phyloP scores from a whole-genome alignment of 371 early-diverging fungal genomes.

The Gilbertella persicaria region DNA sequence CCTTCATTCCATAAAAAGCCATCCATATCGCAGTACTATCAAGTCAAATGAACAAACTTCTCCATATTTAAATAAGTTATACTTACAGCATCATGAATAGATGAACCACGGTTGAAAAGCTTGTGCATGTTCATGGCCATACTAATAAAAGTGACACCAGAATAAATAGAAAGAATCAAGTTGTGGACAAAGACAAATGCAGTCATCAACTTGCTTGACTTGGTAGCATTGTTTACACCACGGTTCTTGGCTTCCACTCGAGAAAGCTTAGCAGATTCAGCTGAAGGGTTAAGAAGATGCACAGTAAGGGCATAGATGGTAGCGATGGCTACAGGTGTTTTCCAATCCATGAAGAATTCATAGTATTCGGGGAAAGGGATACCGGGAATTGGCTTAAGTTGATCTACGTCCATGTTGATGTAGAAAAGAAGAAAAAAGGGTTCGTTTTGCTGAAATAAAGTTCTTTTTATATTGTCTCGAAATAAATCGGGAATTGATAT shows the following conservation, averaged over 20 bases:
- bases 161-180: conserved; percentile 67
- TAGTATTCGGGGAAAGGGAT: conserved; percentile 67
- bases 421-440: background rate
- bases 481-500: background rate
- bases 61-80: background rate
- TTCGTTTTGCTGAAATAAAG: background rate
- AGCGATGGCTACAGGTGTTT: conserved; percentile 68
- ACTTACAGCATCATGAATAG: conserved; percentile 56
- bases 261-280: conserved; percentile 46
- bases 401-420: conserved; percentile 28
- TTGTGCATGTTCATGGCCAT: conserved; percentile 60
- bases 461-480: background rate
- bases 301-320: conserved; percentile 55
- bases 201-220: conserved; percentile 59
- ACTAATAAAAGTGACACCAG: conserved; percentile 67
- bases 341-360: conserved; percentile 76
- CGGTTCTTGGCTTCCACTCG: conserved; percentile 56
- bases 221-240: conserved; percentile 38
- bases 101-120: conserved; percentile 37
- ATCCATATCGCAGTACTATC: conserved; percentile 71
- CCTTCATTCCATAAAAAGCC: conserved; percentile 68
- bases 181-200: conserved; percentile 81
- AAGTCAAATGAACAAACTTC: background rate
- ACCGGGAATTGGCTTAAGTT: conserved; percentile 42
- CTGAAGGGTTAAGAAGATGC: conserved; percentile 62